phyloP scores from a whole-genome alignment of 2,329 filamentous ascomycete genomes.

The Paecilomyces sp. region DNA sequence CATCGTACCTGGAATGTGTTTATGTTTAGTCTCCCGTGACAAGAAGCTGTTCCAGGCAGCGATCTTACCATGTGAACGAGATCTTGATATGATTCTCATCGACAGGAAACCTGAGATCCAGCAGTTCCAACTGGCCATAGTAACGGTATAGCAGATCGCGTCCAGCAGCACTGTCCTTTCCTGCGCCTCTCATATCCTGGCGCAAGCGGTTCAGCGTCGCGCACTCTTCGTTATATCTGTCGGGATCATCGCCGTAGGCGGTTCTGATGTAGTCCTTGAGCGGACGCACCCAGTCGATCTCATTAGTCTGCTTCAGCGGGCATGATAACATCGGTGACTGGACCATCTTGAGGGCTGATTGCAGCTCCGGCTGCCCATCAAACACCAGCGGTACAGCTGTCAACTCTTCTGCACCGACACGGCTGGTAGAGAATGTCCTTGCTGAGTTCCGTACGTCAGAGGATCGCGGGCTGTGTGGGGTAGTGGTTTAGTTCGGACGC shows the following conservation, averaged over 20 bases:
- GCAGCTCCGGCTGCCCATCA: conserved; percentile 23
- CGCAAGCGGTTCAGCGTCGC: conserved; percentile 85
- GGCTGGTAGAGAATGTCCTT: neutral
- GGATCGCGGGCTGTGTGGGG: neutral
- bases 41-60: neutral
- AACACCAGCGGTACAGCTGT: neutral
- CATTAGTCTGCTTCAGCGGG: conserved; percentile 88
- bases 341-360: conserved; percentile 50
- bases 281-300: conserved; percentile 94
- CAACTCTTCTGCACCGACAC: neutral
- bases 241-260: conserved; percentile 93
- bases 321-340: conserved; percentile 92
- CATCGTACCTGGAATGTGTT: conserved; percentile 71
- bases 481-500: neutral
- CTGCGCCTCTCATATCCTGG: conserved; percentile 96
- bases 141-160: conserved; percentile 93
- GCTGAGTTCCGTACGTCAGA: neutral
- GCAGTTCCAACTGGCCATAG: conserved; percentile 90
- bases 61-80: conserved; percentile 82
- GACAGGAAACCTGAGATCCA: conserved; percentile 91
- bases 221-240: conserved; percentile 93
- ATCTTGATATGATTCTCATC: conserved; percentile 99
- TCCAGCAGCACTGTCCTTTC: conserved; percentile 91
- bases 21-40: neutral
- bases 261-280: conserved; percentile 89